Evolutionary conservation across 2,329 filamentous ascomycete genomes (phyloP).

Genomic region (Ophiostoma fasciatum): DNA sequence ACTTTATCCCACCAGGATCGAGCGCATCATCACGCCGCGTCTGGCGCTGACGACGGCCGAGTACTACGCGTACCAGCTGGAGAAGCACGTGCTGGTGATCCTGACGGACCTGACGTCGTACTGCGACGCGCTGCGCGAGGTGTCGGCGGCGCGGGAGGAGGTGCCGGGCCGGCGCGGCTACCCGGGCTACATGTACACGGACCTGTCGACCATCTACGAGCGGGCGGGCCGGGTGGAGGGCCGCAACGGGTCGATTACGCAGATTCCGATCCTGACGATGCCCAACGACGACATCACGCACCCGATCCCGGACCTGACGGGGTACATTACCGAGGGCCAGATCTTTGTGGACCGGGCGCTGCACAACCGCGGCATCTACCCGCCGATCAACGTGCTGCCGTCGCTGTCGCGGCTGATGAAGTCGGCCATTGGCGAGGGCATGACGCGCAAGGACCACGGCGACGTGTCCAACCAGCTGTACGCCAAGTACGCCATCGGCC

Average conservation of each 20-base stretch:
- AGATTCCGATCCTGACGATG: constrained; percentile 98
- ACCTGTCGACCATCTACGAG: constrained; percentile 99
- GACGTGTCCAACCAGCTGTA: constrained; percentile 99
- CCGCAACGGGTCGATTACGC: constrained; percentile 95
- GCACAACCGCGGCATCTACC: constrained; percentile 94
- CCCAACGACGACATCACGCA: constrained; percentile 99
- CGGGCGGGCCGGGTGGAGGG: constrained; percentile 94
- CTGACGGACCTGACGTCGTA: constrained; percentile 96
- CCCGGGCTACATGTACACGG: constrained; percentile 99
- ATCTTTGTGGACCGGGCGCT: constrained; percentile 93
- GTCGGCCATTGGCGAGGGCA: constrained; percentile 94
- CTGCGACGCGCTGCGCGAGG: constrained; percentile 97
- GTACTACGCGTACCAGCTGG: constrained; percentile 98
- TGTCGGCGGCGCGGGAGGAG: constrained; percentile 95
- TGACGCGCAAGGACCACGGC: constrained; percentile 91
- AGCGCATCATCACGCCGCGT: constrained; percentile 98
- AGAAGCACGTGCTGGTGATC: constrained; percentile 99
- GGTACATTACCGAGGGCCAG: constrained; percentile 98
- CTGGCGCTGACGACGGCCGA: constrained; percentile 95
- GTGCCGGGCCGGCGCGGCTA: constrained; percentile 98
- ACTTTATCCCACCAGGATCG: constrained; percentile 48
- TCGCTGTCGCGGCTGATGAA: constrained; percentile 99
- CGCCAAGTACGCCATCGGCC: constrained; percentile 97
- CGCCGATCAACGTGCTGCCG: constrained; percentile 94
- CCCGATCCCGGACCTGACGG: constrained; percentile 95